Evolutionary conservation across 2,329 filamentous ascomycete genomes (phyloP).

Genomic region (Alternaria sp.): DNA sequence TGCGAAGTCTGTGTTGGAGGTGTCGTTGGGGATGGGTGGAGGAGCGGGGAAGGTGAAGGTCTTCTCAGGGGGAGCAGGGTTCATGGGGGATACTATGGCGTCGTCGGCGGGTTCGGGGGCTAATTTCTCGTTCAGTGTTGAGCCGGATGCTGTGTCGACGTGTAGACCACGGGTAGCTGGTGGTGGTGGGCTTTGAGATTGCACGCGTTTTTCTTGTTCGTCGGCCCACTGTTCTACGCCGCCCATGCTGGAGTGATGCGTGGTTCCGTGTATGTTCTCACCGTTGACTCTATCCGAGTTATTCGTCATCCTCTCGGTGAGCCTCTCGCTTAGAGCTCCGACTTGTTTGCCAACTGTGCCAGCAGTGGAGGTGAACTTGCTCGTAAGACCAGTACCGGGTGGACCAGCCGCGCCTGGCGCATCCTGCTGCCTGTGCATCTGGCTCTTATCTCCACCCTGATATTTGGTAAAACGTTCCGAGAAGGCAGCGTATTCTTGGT

Average conservation of each 20-base stretch:
- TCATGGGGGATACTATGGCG: conserved; percentile 43
- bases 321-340: conserved; percentile 40
- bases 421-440: conserved; percentile 59
- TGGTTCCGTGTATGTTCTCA: conserved; percentile 14
- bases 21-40: conserved; percentile 43
- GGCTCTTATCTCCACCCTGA: conserved; percentile 64
- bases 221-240: conserved; percentile 52
- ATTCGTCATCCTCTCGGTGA: conserved; percentile 41
- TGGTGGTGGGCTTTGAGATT: conserved; percentile 20
- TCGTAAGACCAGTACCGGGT: conserved; percentile 52
- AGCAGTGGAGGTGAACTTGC: conserved; percentile 35
- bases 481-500: conserved; percentile 84
- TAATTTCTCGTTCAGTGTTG: conserved; percentile 47
- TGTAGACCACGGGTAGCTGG: conserved; percentile 23
- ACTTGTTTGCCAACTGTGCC: conserved; percentile 37
- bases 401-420: conserved; percentile 60
- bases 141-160: conserved; percentile 31
- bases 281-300: conserved; percentile 28
- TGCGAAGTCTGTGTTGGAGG: conserved; percentile 19
- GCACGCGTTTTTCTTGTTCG: conserved; percentile 48
- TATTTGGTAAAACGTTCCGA: conserved; percentile 76
- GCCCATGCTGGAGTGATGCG: conserved; percentile 33
- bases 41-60: conserved; percentile 46
- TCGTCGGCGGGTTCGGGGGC: conserved; percentile 41
- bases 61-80: conserved; percentile 28